These are phyloP conservation scores for Inga laurina DNA, from an alignment of 306 rosid genomes.

Conservation along the genomic window DNA sequence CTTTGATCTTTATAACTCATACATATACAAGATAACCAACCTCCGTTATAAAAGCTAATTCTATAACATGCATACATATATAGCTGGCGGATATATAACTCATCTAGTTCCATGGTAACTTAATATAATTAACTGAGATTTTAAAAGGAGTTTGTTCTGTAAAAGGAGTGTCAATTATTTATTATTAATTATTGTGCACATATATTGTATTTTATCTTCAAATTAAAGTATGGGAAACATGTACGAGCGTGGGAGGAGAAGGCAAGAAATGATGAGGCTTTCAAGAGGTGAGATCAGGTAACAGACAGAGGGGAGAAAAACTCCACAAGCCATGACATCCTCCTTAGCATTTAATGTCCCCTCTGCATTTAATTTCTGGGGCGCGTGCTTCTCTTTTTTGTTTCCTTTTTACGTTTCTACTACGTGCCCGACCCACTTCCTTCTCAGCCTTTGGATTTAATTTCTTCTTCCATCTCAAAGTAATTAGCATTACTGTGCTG, in stretches of 20 bases:
- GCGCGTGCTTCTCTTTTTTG: constrained; percentile 49
- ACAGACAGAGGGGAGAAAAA: constrained; percentile 26
- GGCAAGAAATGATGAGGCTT: constrained; percentile 72
- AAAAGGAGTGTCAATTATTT: too few relatives aligned
- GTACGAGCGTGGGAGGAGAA: neutral
- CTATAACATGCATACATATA: neutral
- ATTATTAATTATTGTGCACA: neutral
- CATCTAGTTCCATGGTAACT: neutral
- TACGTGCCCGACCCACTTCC: neutral
- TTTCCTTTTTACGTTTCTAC: constrained; percentile 31
- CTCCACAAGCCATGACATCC: constrained; percentile 57
- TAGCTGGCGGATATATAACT: neutral
- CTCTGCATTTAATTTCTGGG: constrained; percentile 54
- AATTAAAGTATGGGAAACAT: neutral
- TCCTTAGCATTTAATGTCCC: constrained; percentile 33
- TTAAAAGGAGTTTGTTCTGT: neutral
- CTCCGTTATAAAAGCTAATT: neutral
- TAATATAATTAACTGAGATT: neutral
- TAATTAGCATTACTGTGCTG: neutral
- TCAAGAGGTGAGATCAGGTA: constrained; percentile 51
- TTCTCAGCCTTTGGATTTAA: neutral
- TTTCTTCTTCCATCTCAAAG: neutral
- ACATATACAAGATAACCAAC: neutral
- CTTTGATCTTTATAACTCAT: neutral
- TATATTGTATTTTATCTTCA: neutral